Percentiles rank a stretch among this genome's conserved stretches.
phyloP scores from a whole-genome alignment of 2,329 filamentous ascomycete species.

The Aspergillus vadensis region DNA sequence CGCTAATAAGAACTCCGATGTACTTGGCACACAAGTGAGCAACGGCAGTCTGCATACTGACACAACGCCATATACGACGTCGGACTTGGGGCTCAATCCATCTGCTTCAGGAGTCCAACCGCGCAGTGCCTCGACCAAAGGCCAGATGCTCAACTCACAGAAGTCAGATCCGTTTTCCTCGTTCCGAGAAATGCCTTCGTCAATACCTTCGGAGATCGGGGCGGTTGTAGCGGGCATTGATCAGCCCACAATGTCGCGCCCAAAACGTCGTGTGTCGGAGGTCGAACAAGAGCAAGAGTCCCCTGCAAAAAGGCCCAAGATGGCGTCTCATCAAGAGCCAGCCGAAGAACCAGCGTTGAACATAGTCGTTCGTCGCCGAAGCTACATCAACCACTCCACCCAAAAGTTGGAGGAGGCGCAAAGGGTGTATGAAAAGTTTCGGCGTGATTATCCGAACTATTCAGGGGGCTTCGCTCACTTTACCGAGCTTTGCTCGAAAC shows the following conservation, averaged over 20 bases:
- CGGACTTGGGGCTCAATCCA: conserved; percentile 27
- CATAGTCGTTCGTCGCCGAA: conserved; percentile 25
- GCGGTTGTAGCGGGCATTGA: not conserved
- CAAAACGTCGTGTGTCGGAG: conserved; percentile 20
- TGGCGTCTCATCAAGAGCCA: not conserved
- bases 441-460: conserved; percentile 43
- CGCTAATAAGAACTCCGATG: conserved; percentile 14
- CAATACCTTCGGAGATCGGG: conserved; percentile 14
- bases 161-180: conserved; percentile 23
- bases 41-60: conserved; percentile 19
- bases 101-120: conserved; percentile 24
- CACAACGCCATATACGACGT: conserved; percentile 18
- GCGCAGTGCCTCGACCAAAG: conserved; percentile 11
- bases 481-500: conserved; percentile 37
- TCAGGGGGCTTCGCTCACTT: conserved; percentile 43
- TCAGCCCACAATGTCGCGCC: conserved; percentile 9
- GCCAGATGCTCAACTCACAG: conserved; percentile 16
- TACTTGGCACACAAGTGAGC: conserved; percentile 27
- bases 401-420: conserved; percentile 28
- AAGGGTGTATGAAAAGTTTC: conserved; percentile 41
- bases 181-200: conserved; percentile 21
- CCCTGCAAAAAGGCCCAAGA: conserved; percentile 18
- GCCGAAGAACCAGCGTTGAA: conserved; percentile 7
- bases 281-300: conserved; percentile 14
- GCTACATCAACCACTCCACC: conserved; percentile 23